These are phyloP conservation scores for Monilinia aucupariae DNA, from an alignment of 2,329 filamentous ascomycete species.

Conservation along the genomic window DNA sequence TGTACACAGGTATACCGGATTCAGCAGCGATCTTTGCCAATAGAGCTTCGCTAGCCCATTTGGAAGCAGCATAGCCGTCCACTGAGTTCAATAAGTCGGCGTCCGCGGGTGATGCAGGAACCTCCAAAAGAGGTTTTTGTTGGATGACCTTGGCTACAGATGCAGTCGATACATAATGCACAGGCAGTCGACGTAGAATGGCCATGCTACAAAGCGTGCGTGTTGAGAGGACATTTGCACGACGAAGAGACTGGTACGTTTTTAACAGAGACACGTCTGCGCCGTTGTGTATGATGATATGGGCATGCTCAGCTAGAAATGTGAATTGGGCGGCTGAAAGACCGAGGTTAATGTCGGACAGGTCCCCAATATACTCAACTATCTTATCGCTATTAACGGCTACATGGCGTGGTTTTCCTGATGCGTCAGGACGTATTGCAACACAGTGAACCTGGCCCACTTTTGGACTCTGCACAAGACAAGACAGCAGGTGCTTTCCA, in stretches of 20 bases:
- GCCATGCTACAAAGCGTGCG: constrained; percentile 24
- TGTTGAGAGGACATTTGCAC: constrained; percentile 37
- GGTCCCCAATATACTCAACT: background rate
- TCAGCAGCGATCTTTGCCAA: constrained; percentile 29
- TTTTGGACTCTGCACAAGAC: background rate
- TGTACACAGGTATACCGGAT: background rate
- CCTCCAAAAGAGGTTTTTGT: background rate
- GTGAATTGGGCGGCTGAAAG: background rate
- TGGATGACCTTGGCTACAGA: constrained; percentile 24
- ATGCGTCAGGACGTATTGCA: background rate
- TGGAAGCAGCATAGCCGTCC: constrained; percentile 35
- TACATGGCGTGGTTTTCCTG: background rate
- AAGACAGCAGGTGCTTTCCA: background rate
- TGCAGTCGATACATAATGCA: constrained; percentile 38
- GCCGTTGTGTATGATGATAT: constrained; percentile 50
- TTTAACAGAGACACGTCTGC: constrained; percentile 39
- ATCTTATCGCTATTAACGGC: background rate
- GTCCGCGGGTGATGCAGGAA: background rate
- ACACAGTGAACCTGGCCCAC: background rate
- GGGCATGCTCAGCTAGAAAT: constrained; percentile 22
- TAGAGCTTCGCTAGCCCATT: constrained; percentile 37
- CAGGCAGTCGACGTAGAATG: constrained; percentile 22
- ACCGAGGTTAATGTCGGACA: background rate
- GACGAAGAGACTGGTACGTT: constrained; percentile 35
- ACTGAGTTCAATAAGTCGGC: constrained; percentile 24